Evolutionary conservation across 208 protist genomes (phyloP).

Genomic region (Novymonas esmeraldas): DNA sequence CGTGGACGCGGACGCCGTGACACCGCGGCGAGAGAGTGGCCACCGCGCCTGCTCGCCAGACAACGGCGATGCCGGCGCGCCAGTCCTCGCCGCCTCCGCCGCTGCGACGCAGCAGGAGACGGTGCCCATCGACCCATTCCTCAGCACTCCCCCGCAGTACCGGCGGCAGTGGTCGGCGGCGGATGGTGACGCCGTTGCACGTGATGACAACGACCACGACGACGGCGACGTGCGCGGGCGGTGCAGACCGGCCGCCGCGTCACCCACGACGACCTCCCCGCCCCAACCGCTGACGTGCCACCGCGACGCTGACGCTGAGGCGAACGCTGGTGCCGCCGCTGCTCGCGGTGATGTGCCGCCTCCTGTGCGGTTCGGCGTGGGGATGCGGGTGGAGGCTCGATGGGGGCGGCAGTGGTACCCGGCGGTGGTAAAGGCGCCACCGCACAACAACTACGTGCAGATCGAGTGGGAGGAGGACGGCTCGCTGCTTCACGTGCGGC

Average conservation of each 20-base stretch:
- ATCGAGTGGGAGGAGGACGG: constrained; percentile 65
- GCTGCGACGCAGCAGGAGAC: constrained; percentile 12
- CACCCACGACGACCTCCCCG: no score
- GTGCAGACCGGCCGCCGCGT: no score
- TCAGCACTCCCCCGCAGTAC: constrained; percentile 25
- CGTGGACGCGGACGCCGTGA: constrained; percentile 10
- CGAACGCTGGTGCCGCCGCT: neutral
- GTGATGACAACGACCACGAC: neutral
- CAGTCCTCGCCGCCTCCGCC: neutral
- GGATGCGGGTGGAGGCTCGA: constrained; percentile 55
- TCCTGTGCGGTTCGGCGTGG: constrained; percentile 34
- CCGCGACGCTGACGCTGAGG: no score
- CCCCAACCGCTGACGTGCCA: no score
- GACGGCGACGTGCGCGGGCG: constrained; percentile 1
- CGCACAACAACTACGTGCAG: constrained; percentile 65
- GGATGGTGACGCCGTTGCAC: neutral
- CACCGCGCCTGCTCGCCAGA: no score
- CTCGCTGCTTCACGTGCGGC: constrained; percentile 52
- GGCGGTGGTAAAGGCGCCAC: constrained; percentile 43
- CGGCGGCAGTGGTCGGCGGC: no score
- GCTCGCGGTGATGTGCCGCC: constrained; percentile 1
- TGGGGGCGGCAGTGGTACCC: constrained; percentile 66
- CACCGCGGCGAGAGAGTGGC: no score
- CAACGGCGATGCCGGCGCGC: no score
- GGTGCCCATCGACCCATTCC: constrained; percentile 30